These are phyloP conservation scores for Zygotorulaspora florentina DNA, from an alignment of 805 yeast species.

Conservation along the genomic window DNA sequence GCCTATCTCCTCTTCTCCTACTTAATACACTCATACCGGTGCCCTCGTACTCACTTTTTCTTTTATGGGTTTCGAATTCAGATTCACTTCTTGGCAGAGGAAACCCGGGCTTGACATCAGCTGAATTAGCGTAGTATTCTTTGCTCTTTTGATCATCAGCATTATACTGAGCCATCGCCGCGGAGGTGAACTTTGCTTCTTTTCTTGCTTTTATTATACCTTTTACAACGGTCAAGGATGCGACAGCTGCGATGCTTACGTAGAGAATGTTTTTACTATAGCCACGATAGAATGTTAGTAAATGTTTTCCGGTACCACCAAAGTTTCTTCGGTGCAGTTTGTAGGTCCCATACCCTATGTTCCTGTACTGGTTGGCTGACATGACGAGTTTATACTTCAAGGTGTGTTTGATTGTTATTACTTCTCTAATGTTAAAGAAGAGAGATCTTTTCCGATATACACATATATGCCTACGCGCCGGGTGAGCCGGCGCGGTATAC, in stretches of 20 bases:
- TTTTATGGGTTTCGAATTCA: constrained; percentile 31
- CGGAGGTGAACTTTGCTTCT: constrained; percentile 36
- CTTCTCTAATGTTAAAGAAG: no score
- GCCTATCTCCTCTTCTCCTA: constrained; percentile 54
- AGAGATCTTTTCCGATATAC: no score
- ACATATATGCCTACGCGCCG: no score
- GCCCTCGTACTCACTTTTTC: constrained; percentile 67
- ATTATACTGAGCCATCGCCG: constrained; percentile 19
- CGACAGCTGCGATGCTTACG: constrained; percentile 28
- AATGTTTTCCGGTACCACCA: not conserved
- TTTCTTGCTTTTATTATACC: constrained; percentile 35
- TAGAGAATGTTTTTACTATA: constrained; percentile 26
- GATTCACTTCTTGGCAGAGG: constrained; percentile 35
- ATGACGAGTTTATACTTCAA: not conserved
- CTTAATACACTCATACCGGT: constrained; percentile 56
- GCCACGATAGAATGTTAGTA: constrained; percentile 5
- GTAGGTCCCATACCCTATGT: constrained; percentile 35
- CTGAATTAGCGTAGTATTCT: constrained; percentile 35
- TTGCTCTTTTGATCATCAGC: constrained; percentile 8
- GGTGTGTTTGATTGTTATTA: no score
- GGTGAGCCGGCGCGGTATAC: no score
- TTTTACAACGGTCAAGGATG: constrained; percentile 26
- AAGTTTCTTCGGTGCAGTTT: no score
- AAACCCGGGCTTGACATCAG: constrained; percentile 51
- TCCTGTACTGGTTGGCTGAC: constrained; percentile 21